Conservation (phyloP, 371 early-diverging fungal species). For the Umbelopsis sp. region DNA sequence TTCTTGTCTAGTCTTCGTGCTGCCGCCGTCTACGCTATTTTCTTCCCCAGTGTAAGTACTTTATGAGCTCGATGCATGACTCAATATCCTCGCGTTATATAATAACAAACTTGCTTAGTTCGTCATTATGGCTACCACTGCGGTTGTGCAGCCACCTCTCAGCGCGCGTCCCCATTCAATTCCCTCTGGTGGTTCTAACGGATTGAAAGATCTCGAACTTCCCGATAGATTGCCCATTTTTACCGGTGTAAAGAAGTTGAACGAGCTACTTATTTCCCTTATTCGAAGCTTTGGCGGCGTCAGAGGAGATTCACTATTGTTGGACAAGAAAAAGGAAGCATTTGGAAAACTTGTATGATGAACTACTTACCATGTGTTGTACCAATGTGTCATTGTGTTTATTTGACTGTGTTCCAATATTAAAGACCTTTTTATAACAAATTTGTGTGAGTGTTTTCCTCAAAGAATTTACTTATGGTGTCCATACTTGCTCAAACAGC, state of each 20-base stretch:
- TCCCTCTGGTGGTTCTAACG: background rate
- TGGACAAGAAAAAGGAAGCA: conserved; percentile 36
- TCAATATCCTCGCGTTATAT: background rate
- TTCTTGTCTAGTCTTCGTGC: conserved; percentile 48
- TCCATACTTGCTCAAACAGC: too few species aligned
- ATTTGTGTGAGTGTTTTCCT: too few species aligned
- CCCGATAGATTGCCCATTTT: conserved; percentile 51
- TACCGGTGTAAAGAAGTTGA: conserved; percentile 48
- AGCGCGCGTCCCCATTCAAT: conserved; percentile 12
- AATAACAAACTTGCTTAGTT: conserved; percentile 28
- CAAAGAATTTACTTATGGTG: too few species aligned
- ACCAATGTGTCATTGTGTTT: background rate
- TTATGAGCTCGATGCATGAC: background rate
- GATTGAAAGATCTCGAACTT: conserved; percentile 21
- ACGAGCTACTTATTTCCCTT: conserved; percentile 38
- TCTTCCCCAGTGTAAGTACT: conserved; percentile 51
- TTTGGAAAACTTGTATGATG: conserved; percentile 28
- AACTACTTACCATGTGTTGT: background rate
- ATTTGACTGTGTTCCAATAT: background rate
- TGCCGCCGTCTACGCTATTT: conserved; percentile 49
- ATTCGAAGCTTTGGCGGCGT: conserved; percentile 43
- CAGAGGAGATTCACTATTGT: conserved; percentile 42
- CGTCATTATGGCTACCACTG: conserved; percentile 50
- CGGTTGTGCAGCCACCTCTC: conserved; percentile 32
- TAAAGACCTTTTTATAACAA: too few species aligned